Base-by-base conservation (phyloP, 306 rosid species). In the Chamaecrista fasciculata region DNA sequence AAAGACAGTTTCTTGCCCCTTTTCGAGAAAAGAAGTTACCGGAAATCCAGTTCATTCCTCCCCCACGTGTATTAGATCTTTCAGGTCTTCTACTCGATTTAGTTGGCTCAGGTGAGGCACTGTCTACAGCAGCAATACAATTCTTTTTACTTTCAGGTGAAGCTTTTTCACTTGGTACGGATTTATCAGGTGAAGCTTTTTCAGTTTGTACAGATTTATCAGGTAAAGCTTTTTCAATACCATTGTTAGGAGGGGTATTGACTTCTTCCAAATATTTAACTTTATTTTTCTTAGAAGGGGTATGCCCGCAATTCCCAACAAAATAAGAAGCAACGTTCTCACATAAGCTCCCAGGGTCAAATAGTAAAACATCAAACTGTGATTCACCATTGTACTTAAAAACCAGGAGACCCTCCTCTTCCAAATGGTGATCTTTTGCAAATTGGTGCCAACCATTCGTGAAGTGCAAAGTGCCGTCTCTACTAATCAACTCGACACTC, bases 361-460 rank as follows among this genome's bases (percentile, higher is more conserved):
- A 87, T 37, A 89, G 25, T 23, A 81, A 46, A 42, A 89, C 91
- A 33, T 85, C 91, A 69, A 89, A 85, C 70, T 56, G 78, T 11
- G 91, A 75, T 44, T 77, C 80, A 5, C 90, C 87, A 53, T 87
- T 80, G 86, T 83, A 89, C 78, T 76, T 85, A 63, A 89, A 89
- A 56, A 86, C 71, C 68, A 89, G 81, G 50, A 87, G 73, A 80
- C 87, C 96, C 74, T 80, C 82, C 81, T 80, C 86, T 61, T 46
- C 80, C 76, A 90, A 52, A 64, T 67, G 44, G 58, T 90, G 84
- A 67, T 84, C 94, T 70, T 73, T 73, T 48, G 70, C 80, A 62
- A 90, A 90, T 31, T 74, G 81, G 51, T 69, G 68, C 96, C 94
- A 90, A 29, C 96, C 94, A 0, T 70, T 18, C 0, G 61, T 71